Evolutionary conservation across 2,329 filamentous ascomycete genomes (phyloP).

Genomic region (Scedosporium boydii): DNA sequence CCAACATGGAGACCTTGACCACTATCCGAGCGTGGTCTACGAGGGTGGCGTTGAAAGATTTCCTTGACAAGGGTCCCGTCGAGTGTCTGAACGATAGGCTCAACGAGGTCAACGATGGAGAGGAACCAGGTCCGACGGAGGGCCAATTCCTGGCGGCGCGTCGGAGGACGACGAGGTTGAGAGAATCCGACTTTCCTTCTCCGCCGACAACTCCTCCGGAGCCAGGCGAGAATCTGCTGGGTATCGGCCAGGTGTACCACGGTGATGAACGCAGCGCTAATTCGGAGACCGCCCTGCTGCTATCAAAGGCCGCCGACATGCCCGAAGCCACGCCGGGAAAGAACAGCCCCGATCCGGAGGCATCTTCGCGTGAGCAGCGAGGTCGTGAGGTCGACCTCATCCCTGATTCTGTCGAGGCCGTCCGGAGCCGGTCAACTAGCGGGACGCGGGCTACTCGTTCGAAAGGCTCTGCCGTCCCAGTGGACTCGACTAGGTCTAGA

Average conservation of each 20-base stretch:
- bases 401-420: not conserved
- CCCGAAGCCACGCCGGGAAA: not conserved
- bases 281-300: not conserved
- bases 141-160: slow-evolving; percentile 1
- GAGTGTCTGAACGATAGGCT: slow-evolving; percentile 44
- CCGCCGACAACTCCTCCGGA: not conserved
- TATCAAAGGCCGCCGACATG: not conserved
- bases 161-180: not conserved
- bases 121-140: not conserved
- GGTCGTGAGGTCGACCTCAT: not conserved
- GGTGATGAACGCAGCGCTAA: not conserved
- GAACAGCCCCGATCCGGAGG: not conserved
- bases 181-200: slow-evolving; percentile 1
- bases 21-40: slow-evolving; percentile 41
- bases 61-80: slow-evolving; percentile 45
- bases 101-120: slow-evolving; percentile 14
- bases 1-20: slow-evolving; percentile 13
- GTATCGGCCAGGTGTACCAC: not conserved
- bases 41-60: slow-evolving; percentile 41
- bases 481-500: slow-evolving; percentile 1
- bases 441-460: not conserved
- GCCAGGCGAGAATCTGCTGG: not conserved
- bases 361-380: not conserved
- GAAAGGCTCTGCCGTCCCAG: not conserved
- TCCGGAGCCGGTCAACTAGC: slow-evolving; percentile 1